Conservation (phyloP, 805 yeast genomes). For the Teunomyces kruisii region DNA sequence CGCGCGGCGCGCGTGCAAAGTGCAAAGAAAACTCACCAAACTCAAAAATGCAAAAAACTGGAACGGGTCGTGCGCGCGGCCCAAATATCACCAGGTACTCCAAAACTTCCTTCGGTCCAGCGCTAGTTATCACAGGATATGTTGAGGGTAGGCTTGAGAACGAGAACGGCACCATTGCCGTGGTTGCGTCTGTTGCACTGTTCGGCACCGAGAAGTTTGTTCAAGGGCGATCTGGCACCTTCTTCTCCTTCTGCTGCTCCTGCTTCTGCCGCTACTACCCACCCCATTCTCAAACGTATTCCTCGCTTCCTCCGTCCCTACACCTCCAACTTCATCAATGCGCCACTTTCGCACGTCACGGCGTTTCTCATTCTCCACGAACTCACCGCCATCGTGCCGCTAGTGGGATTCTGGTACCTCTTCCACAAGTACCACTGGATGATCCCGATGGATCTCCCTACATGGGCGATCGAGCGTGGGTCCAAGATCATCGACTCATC, state of each 20-base stretch:
- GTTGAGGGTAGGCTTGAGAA: background rate
- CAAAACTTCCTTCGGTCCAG: too few relatives aligned
- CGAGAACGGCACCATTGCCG: background rate
- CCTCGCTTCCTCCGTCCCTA: constrained; percentile 54
- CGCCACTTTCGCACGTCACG: constrained; percentile 61
- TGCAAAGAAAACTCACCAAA: background rate
- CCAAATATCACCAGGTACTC: background rate
- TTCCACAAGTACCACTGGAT: constrained; percentile 55
- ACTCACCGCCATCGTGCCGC: constrained; percentile 69
- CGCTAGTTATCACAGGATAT: too few relatives aligned
- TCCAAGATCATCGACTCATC: constrained; percentile 55
- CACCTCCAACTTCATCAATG: constrained; percentile 47
- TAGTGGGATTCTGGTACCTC: constrained; percentile 65
- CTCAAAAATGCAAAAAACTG: too few relatives aligned
- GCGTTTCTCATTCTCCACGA: constrained; percentile 73
- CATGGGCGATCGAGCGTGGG: constrained; percentile 62
- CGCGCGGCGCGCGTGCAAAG: background rate
- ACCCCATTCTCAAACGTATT: constrained; percentile 37
- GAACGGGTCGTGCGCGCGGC: background rate
- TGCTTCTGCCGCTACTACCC: background rate
- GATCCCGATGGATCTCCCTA: constrained; percentile 55
- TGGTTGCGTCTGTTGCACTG: background rate
- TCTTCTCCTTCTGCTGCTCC: background rate
- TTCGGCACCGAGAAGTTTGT: background rate
- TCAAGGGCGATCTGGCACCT: background rate